Evolutionary conservation across 2,329 filamentous ascomycete genomes (phyloP).

Genomic region (Colletotrichum sp.): DNA sequence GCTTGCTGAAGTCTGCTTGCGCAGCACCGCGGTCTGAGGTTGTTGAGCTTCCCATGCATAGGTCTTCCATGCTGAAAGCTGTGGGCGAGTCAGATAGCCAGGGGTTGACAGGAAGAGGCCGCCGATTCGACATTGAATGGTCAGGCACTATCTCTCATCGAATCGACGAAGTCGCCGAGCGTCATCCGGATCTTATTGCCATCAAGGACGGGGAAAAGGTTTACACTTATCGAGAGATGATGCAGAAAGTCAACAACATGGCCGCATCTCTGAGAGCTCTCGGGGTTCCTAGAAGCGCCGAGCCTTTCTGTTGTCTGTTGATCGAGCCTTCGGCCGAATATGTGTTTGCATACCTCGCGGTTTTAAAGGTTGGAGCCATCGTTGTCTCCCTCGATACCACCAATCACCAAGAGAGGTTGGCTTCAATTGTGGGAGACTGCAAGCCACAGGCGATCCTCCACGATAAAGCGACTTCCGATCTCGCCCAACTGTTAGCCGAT

Average conservation of each 20-base stretch:
- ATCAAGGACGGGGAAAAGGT: neutral
- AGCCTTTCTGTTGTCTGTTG: neutral
- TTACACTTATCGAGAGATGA: neutral
- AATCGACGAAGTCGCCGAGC: neutral
- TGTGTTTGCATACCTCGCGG: constrained; percentile 43
- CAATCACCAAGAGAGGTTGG: neutral
- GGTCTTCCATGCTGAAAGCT: neutral
- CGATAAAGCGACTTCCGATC: neutral
- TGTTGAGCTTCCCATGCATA: neutral
- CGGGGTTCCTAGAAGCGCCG: constrained; percentile 44
- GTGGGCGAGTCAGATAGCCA: neutral
- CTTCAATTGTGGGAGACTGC: neutral
- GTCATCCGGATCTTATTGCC: neutral
- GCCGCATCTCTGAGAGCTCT: constrained; percentile 21
- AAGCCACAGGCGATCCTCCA: neutral
- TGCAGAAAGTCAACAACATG: neutral
- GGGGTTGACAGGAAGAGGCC: neutral
- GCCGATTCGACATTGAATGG: neutral
- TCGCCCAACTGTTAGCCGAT: neutral
- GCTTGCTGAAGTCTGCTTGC: neutral
- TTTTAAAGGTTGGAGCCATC: constrained; percentile 40
- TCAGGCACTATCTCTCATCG: neutral
- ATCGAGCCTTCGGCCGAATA: constrained; percentile 30
- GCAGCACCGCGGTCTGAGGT: neutral
- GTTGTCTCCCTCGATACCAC: constrained; percentile 39